Conservation (phyloP, 1,284 basidiomycete species). For the Thecaphora thlaspeos region DNA sequence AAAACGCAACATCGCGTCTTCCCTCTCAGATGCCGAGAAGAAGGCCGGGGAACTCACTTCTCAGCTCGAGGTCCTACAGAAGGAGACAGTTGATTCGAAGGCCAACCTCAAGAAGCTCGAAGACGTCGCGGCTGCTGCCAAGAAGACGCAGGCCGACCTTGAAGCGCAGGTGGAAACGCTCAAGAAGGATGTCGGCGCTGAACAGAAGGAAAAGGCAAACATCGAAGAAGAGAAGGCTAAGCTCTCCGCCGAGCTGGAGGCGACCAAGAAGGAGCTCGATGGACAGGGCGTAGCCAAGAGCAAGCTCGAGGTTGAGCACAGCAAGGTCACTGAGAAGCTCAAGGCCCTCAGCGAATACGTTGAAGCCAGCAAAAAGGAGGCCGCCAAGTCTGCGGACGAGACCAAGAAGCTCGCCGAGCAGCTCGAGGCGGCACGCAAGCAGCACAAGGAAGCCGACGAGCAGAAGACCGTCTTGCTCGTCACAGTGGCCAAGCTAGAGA, state of each 20-base stretch:
- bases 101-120: conserved; percentile 8
- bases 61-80: conserved; percentile 7
- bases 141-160: background rate
- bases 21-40: too few relatives aligned
- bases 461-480: conserved; percentile 5
- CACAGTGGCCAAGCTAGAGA: conserved; percentile 10
- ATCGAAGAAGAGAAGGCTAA: conserved; percentile 7
- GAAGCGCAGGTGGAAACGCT: conserved; percentile 10
- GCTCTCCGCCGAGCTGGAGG: conserved; percentile 4
- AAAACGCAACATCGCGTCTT: background rate
- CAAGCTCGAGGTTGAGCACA: conserved; percentile 6
- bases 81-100: conserved; percentile 10
- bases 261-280: conserved; percentile 7
- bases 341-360: conserved; percentile 5
- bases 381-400: background rate
- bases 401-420: background rate
- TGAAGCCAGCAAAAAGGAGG: conserved; percentile 6
- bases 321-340: background rate
- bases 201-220: conserved; percentile 9
- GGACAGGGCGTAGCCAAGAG: conserved; percentile 4
- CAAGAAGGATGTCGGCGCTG: conserved; percentile 10
- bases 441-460: conserved; percentile 9
- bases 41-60: conserved; percentile 5
- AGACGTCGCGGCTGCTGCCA: conserved; percentile 7
- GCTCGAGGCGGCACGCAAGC: background rate